phyloP scores from a whole-genome alignment of 2,329 filamentous ascomycete genomes.

The Dendryphion nanum region DNA sequence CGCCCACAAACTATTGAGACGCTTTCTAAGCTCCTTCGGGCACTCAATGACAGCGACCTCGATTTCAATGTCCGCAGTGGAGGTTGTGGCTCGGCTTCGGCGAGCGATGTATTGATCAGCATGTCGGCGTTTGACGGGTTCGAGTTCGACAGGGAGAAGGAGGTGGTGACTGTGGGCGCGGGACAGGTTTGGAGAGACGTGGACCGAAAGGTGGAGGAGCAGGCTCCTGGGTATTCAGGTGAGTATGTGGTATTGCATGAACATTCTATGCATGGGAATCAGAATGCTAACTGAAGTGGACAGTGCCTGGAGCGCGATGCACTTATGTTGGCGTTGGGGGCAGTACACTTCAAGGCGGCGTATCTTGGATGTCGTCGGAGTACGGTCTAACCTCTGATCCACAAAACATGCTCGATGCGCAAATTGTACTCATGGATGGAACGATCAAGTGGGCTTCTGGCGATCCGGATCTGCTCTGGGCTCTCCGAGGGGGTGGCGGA shows the following conservation, averaged over 20 bases:
- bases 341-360: slow-evolving; percentile 36
- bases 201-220: slow-evolving; percentile 34
- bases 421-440: slow-evolving; percentile 41
- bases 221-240: slow-evolving; percentile 35
- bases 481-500: slow-evolving; percentile 41
- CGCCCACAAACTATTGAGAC: slow-evolving; percentile 28
- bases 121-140: slow-evolving; percentile 40
- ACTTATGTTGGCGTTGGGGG: slow-evolving; percentile 43
- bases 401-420: slow-evolving; percentile 41
- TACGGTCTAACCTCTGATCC: slow-evolving; percentile 41
- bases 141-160: slow-evolving; percentile 28
- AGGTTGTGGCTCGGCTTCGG: slow-evolving; percentile 38
- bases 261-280: not conserved
- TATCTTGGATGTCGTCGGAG: slow-evolving; percentile 42
- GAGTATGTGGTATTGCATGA: not conserved
- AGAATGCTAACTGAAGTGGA: not conserved
- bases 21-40: slow-evolving; percentile 31
- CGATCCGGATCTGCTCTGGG: slow-evolving; percentile 44
- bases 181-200: slow-evolving; percentile 40
- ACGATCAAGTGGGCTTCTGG: slow-evolving; percentile 37
- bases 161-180: slow-evolving; percentile 35
- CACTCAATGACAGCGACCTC: slow-evolving; percentile 31
- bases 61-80: slow-evolving; percentile 39
- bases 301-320: slow-evolving; percentile 35
- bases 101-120: slow-evolving; percentile 39